Base-by-base conservation (phyloP, 2,329 filamentous ascomycete species). In the Verticillium klebahnii region DNA sequence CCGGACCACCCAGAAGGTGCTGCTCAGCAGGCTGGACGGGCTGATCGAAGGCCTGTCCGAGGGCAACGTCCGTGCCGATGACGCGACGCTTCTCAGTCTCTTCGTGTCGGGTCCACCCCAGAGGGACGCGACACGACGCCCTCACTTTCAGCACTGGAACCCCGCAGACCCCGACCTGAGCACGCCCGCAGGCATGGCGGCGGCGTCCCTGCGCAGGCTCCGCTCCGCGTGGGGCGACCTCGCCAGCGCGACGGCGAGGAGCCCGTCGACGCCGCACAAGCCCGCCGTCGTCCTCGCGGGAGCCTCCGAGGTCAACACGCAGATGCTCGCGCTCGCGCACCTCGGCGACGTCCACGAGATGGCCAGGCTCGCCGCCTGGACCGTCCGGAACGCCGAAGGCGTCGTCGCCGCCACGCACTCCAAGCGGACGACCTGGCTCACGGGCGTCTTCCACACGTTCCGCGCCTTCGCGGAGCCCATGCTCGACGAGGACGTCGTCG, bases 301-400 rank as follows among this genome's bases (percentile, higher is more conserved):
- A 5, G 31, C 25, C n/a, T 32, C 31, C 2, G 31, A 56, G 25
- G 23, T 73, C 80, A 40, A 69, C 67, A 76, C 78, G 2, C 89
- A 90, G 69, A 80, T 92, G 70, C 81, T 87, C 56, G 80, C 85
- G 1, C 75, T 92, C 25, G 89, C 84, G 1, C 80, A 83, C 59
- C 72, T 86, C n/a, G 82, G 82, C 39, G 85, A 91, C 65, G 78
- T 79, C 57, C 74, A 81, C 2, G 85, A 82, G 58, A 85, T 92
- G 70, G 78, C 82, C 5, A 75, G 75, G 4, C 73, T 88, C 5
- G 73, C 89, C 15, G 72, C 75, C 34, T 93, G 88, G 87, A 82
- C 89, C 66, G 73, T 83, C 0, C 66, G 73, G 29, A 73, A 86
- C 32, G 68, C 74, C 57, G 67, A 77, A 23, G 72, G 78, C 60